Base-by-base conservation (phyloP, 306 rosid genomes). In the Quercus suber region DNA sequence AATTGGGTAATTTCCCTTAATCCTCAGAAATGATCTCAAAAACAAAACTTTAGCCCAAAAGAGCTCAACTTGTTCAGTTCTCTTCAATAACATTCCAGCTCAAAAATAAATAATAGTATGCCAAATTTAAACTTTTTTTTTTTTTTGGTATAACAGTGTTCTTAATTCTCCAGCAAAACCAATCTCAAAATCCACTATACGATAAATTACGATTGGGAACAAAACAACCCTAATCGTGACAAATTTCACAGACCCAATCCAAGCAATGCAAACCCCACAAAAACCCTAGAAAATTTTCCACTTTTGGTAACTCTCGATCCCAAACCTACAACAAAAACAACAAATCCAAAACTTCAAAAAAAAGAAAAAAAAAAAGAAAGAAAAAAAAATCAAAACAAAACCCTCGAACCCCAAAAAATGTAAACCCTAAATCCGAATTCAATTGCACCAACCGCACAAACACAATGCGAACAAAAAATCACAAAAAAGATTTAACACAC, bases 401-500 rank as follows among this genome's bases (percentile, higher is more conserved):
- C 69, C 52, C 80, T 76, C 83, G 81, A 87, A 84, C 88, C 90
- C 84, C 82, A 83, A 65, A 72, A 74, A 55, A 63, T 9, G 69
- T 61, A 77, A 85, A 56, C 85, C 93, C 91, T 85, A 83, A 94
- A 92, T 87, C 95, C 86, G 79, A 76, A 81, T 25, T 28, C 76
- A 49, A 82, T 69, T n/a, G 79, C 21, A 75, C 67, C 79, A 83
- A 51, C 63, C 28, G 67, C 68, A 33, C 51, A 82, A 80, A 80
- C 31, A 64, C 76, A 64, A 73, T 71, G 73, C 73, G 63, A 6
- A 12, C 15, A 49, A 49, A 49, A 49, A 49, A 11, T 0, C 53
- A 12, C 53, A 49, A 41, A 41, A 28, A 41, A 0, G 53, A 49
- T 12, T 49, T 49, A 49, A 49, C 53, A 41, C 45, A 8, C 45